Base-by-base conservation (phyloP, 352 stramenopile genomes). In the Pythium utonaiense region DNA sequence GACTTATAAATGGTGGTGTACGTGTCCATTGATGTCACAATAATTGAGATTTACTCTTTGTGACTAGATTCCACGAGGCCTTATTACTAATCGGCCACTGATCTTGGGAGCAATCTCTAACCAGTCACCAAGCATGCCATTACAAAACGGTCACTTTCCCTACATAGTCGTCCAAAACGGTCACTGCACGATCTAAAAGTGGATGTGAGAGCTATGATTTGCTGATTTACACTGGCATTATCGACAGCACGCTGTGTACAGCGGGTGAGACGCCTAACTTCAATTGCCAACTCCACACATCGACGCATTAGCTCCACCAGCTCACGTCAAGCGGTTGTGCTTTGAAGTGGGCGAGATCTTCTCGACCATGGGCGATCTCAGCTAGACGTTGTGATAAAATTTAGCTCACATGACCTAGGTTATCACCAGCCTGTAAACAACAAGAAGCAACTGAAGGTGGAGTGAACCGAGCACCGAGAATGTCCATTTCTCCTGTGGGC, bases 401-500 rank as follows among this genome's bases (percentile, higher is more conserved):
- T 60, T n/a, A 19, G 25, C 3, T 41, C 44, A 9, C 40, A 41
- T 17, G 53, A 60, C 10, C 14, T 38, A 6, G 53, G 53, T 12
- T 53, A 36, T 22, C 36, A 36, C 10, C n/a, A 31, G 16, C 45
- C 30, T 10, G 31, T 47, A 1, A 60, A 60, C 41, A 53, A 60
- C 28, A 60, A 31, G 3, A 22, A 34, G 13, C 22, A 36, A 14
- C 53, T 60, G 5, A 22, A 44, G 17, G 53, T 60, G 3, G 25
- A 44, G 19, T 53, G 53, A 14, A 60, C 53, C 13, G 53, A 60
- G 9, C 53, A 60, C 27, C 25, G 19, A 1, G 42, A 60, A 4
- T 54, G 41, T 34, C 19, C 54, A 2, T 54, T 62, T 36, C 3
- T 34, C 3, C 21, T 62, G 6, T 53, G 22, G 17, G 42, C 19